These are phyloP conservation scores for Lanmaoa rubissima DNA, from an alignment of 768 basidiomycete genomes.

Conservation along the genomic window DNA sequence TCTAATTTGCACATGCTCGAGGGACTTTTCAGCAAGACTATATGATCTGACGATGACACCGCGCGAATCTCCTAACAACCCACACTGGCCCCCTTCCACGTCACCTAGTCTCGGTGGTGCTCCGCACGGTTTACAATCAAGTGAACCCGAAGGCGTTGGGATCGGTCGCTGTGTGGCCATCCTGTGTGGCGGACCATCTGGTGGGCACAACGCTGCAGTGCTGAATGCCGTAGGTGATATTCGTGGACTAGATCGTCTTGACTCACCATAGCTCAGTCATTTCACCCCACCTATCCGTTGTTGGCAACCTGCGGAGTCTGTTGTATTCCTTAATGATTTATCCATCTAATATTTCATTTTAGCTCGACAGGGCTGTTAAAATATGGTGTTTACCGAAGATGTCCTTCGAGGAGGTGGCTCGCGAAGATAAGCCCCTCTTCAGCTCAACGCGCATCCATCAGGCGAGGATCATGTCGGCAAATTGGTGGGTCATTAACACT, in stretches of 20 bases:
- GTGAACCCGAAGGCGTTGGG: constrained; percentile 60
- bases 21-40: constrained; percentile 67
- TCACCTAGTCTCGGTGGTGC: constrained; percentile 58
- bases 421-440: constrained; percentile 78
- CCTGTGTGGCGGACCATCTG: constrained; percentile 67
- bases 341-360: background rate
- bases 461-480: constrained; percentile 59
- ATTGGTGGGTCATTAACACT: constrained; percentile 44
- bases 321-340: constrained; percentile 2
- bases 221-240: constrained; percentile 51
- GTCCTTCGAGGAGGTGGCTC: constrained; percentile 38
- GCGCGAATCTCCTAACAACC: constrained; percentile 44
- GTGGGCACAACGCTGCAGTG: constrained; percentile 71
- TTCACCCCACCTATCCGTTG: constrained; percentile 61
- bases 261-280: constrained; percentile 45
- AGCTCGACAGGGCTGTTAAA: constrained; percentile 75
- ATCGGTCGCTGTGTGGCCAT: constrained; percentile 58
- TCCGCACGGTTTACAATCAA: constrained; percentile 64
- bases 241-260: background rate
- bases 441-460: constrained; percentile 65
- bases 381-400: constrained; percentile 63
- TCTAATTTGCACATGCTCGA: constrained; percentile 67
- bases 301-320: constrained; percentile 78
- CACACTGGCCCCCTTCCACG: constrained; percentile 53
- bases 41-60: constrained; percentile 54